Evolutionary conservation across 768 basidiomycete species (phyloP).

Genomic region (Mycena leptocephala): DNA sequence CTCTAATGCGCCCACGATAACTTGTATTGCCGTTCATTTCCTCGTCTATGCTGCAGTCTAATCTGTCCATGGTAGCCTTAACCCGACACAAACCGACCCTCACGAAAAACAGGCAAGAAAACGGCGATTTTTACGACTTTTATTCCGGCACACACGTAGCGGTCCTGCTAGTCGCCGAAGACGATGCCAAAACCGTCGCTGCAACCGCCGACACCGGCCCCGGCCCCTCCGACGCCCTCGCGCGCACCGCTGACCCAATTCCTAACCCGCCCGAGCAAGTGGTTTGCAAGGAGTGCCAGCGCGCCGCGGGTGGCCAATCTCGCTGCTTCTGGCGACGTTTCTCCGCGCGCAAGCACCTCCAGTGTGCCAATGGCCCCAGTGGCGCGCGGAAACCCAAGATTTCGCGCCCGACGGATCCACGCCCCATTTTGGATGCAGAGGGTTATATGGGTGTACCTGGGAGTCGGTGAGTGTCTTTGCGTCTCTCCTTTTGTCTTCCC

Average conservation of each 20-base stretch:
- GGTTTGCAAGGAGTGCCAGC: constrained; percentile 60
- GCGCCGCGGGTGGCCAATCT: constrained; percentile 4
- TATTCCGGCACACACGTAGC: background rate
- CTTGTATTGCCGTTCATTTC: background rate
- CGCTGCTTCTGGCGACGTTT: background rate
- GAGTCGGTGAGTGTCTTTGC: constrained; percentile 61
- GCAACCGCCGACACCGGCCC: constrained; percentile 10
- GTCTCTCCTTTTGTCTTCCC: background rate
- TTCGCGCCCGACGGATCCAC: constrained; percentile 87
- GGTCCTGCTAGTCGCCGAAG: background rate
- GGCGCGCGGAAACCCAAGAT: constrained; percentile 79
- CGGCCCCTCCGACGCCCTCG: constrained; percentile 20
- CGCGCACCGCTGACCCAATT: constrained; percentile 53
- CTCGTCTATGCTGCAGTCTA: no score
- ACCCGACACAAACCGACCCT: no score
- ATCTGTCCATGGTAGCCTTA: no score
- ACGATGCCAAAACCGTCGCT: background rate
- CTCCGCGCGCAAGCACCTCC: constrained; percentile 30
- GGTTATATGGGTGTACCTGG: constrained; percentile 57
- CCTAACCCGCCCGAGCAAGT: constrained; percentile 66
- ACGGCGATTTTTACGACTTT: no score
- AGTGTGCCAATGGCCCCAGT: constrained; percentile 33
- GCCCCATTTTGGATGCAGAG: constrained; percentile 79
- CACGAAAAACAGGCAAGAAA: background rate
- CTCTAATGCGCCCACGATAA: background rate